Conservation (phyloP, 1,139 yeast genomes). For the Spencermartinsiella ligniputridi region DNA sequence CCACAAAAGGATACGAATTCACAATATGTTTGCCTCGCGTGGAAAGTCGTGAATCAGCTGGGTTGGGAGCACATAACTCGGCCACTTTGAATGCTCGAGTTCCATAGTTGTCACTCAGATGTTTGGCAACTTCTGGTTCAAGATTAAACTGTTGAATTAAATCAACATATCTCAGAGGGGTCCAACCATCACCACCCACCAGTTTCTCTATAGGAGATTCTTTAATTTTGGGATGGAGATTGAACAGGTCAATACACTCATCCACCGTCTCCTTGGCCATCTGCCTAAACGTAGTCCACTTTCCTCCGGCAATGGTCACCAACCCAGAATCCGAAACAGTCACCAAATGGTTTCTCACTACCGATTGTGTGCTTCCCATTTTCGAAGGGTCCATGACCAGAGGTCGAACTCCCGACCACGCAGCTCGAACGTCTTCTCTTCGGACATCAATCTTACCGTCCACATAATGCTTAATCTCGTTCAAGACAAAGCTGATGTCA, state of each 20-base stretch:
- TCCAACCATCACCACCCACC: constrained; percentile 69
- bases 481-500: constrained; percentile 83
- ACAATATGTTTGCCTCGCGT: constrained; percentile 36
- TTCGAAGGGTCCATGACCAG: constrained; percentile 81
- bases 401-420: constrained; percentile 98
- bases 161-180: constrained; percentile 67
- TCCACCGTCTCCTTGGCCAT: constrained; percentile 96
- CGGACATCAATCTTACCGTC: constrained; percentile 71
- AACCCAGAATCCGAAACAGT: constrained; percentile 68
- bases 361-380: constrained; percentile 59
- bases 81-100: constrained; percentile 71
- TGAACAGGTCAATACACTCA: constrained; percentile 55
- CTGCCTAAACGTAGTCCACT: constrained; percentile 97
- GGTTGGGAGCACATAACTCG: constrained; percentile 43
- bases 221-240: constrained; percentile 37
- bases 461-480: constrained; percentile 84
- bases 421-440: constrained; percentile 86
- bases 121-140: constrained; percentile 73
- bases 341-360: constrained; percentile 86
- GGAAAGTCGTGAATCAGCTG: constrained; percentile 19
- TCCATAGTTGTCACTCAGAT: constrained; percentile 84
- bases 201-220: constrained; percentile 59
- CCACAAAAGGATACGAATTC: constrained; percentile 80
- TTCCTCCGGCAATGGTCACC: constrained; percentile 92
- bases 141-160: constrained; percentile 75